phyloP scores from a whole-genome alignment of 176 grass and related monocot species.

The Pontederia crassipes region DNA sequence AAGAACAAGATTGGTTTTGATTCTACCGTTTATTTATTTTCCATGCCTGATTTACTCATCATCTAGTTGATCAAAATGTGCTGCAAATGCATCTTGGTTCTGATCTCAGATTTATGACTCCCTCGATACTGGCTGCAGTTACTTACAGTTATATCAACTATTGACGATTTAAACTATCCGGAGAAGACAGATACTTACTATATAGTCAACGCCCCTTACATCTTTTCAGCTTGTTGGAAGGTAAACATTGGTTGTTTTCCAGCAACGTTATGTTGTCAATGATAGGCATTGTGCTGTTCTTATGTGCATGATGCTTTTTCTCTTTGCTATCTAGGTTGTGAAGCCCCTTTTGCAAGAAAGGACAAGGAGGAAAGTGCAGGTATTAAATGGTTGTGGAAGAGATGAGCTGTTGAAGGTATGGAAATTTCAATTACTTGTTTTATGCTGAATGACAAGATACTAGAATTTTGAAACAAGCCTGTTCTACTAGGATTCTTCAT shows the following conservation, averaged over 20 bases:
- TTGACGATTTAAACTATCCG: constrained; percentile 96
- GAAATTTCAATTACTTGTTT: neutral
- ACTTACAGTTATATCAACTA: constrained; percentile 57
- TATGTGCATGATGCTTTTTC: neutral
- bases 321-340: constrained; percentile 54
- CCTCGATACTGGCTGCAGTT: constrained; percentile 41
- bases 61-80: too few relatives aligned
- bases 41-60: too few relatives aligned
- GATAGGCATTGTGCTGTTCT: too few relatives aligned
- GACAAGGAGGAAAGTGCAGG: constrained; percentile 82
- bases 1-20: too few relatives aligned
- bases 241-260: constrained; percentile 1
- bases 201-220: constrained; percentile 78
- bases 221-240: constrained; percentile 98
- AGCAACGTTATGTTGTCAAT: too few relatives aligned
- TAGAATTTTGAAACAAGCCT: too few relatives aligned
- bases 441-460: too few relatives aligned
- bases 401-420: constrained; percentile 87
- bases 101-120: too few relatives aligned
- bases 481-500: too few relatives aligned
- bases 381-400: constrained; percentile 63
- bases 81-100: too few relatives aligned
- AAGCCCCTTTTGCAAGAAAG: constrained; percentile 95
- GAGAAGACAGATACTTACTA: constrained; percentile 94
- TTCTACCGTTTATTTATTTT: too few relatives aligned